Base-by-base conservation (phyloP, 768 basidiomycete species). In the Pleurotus platypus region DNA sequence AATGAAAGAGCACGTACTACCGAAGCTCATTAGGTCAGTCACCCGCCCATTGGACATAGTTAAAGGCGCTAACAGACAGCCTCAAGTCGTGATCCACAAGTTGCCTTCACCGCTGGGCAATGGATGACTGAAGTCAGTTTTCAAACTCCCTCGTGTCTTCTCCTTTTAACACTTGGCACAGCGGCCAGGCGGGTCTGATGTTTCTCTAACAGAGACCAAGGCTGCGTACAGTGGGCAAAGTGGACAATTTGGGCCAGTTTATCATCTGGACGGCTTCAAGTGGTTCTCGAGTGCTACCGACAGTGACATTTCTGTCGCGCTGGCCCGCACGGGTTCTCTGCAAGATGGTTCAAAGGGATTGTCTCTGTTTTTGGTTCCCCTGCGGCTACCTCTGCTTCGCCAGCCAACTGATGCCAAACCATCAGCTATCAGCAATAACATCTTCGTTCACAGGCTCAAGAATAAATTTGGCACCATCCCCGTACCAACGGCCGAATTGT, bases 281-380 rank as follows among this genome's bases (percentile, higher is more conserved):
- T 91, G 89, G 89, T 91, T 91, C 69, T 90, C 89, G 13, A 89
- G 87, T 62, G 90, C 90, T 1, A 89, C 89, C 0, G 90, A 92
- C 62, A 83, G 86, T 60, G 75, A 92, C 58, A 72, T 90, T 7
- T 79, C 88, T 0, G 75, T 92, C 22, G 88, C 87, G 1, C 73
- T 92, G 4, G 90, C 88, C 4, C 85, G 89, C 38, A 90, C 89
- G 1, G 89, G 87, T 0, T 67, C 80, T 0, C 58, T 66, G 24
- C 61, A 73, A 48, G 69, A 75, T 11, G 89, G 90, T 5, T 85
- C 89, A 0, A 79, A 83, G 7, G 81, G 80, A 0, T 78, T 91
- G 11, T 90, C 88, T 1, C 81, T 92, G 38, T 91, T 92, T 72
- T 75, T 92, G 27, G 74, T 92, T 43, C 87, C 88, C 24, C 76